Conservation (phyloP, 2,329 filamentous ascomycete genomes). For the Pyricularia pennisetigena region DNA sequence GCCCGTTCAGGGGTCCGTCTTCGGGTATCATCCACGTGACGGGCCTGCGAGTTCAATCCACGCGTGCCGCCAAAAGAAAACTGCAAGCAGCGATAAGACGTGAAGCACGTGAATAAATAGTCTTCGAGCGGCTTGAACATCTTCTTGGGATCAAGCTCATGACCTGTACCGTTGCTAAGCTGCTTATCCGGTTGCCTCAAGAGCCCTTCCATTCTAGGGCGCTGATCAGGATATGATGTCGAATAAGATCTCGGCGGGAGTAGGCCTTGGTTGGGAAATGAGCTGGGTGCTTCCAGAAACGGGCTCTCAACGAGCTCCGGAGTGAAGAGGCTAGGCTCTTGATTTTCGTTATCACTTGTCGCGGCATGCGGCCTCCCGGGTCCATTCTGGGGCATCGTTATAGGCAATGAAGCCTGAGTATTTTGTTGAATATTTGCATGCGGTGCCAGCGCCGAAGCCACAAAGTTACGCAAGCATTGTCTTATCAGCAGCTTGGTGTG, state of each 20-base stretch:
- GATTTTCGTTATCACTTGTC: background rate
- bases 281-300: background rate
- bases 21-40: background rate
- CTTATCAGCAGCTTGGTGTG: constrained; percentile 43
- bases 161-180: constrained; percentile 3
- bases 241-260: constrained; percentile 28
- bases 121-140: constrained; percentile 73
- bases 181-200: background rate
- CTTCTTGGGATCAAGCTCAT: constrained; percentile 32
- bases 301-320: background rate
- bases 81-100: constrained; percentile 64
- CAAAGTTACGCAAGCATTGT: constrained; percentile 27
- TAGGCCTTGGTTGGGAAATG: background rate
- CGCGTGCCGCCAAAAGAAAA: constrained; percentile 46
- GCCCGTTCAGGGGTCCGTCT: background rate
- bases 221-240: constrained; percentile 32
- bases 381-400: background rate
- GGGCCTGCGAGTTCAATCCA: background rate
- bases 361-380: background rate
- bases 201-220: constrained; percentile 8
- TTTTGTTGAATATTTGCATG: background rate
- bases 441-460: constrained; percentile 11
- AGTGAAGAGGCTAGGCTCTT: background rate
- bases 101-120: constrained; percentile 61
- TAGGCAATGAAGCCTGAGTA: background rate